Evolutionary conservation across 768 basidiomycete genomes (phyloP).

Genomic region (Leccinum disarticulatum): DNA sequence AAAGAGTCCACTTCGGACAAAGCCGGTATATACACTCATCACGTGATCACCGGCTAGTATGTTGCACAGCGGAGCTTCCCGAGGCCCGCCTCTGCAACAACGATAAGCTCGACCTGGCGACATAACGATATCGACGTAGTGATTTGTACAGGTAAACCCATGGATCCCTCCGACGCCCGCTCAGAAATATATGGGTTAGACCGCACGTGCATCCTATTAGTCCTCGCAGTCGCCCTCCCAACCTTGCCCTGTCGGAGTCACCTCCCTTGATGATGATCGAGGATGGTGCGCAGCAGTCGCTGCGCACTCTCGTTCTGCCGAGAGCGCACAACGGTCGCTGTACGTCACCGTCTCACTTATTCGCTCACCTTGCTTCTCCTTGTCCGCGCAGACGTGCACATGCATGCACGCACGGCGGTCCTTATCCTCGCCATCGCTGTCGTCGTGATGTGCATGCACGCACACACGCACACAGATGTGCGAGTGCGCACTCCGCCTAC

Average conservation of each 20-base stretch:
- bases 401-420: neutral
- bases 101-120: neutral
- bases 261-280: neutral
- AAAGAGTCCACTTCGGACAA: constrained; percentile 23
- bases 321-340: neutral
- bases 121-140: neutral
- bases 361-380: no score
- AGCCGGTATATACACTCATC: constrained; percentile 23
- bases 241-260: no score
- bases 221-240: no score
- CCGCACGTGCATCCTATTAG: no score
- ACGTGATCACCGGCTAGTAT: constrained; percentile 25
- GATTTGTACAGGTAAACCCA: no score
- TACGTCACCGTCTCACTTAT: neutral
- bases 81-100: no score
- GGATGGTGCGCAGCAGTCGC: neutral
- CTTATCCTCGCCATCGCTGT: neutral
- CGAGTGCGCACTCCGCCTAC: neutral
- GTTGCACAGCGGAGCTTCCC: no score
- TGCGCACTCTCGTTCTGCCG: neutral
- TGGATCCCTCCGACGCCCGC: no score
- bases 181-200: no score
- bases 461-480: no score
- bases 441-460: neutral
- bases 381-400: neutral